Percentiles rank a stretch among this genome's conserved stretches.
Conservation (phyloP, 1,284 basidiomycete genomes). For the Sporisorium sorghi region DNA sequence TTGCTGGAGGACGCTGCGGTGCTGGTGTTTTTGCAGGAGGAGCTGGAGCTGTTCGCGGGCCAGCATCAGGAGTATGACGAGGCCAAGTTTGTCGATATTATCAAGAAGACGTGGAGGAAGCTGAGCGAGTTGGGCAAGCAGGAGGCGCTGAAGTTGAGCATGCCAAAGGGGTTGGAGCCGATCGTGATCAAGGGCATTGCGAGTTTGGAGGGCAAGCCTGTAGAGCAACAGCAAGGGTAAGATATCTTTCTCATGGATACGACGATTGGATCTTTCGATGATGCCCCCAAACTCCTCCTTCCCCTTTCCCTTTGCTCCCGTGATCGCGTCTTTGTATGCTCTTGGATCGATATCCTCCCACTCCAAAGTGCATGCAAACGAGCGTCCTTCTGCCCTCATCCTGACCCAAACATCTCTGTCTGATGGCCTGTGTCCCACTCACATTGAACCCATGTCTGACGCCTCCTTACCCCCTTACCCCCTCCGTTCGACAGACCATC, state of each 20-base stretch:
- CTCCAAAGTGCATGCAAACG: slow-evolving; percentile 40
- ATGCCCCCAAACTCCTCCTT: slow-evolving; percentile 6
- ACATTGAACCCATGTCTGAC: background rate
- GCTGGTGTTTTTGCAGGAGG: slow-evolving; percentile 62
- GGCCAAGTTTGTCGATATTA: slow-evolving; percentile 64
- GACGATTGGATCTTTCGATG: too few species aligned
- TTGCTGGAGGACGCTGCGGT: slow-evolving; percentile 66
- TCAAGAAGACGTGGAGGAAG: slow-evolving; percentile 66
- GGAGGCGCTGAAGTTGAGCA: slow-evolving; percentile 63
- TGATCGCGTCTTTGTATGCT: slow-evolving; percentile 15
- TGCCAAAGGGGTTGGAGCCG: slow-evolving; percentile 54
- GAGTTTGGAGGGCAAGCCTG: slow-evolving; percentile 33
- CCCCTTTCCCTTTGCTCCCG: background rate
- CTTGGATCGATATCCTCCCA: slow-evolving; percentile 23
- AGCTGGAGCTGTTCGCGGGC: slow-evolving; percentile 56
- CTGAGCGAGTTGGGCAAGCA: slow-evolving; percentile 55
- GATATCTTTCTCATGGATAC: slow-evolving; percentile 1
- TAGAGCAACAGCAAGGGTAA: slow-evolving; percentile 41
- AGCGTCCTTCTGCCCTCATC: background rate
- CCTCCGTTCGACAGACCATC: background rate
- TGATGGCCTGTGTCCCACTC: background rate
- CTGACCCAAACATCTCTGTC: background rate
- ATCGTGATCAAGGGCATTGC: slow-evolving; percentile 49
- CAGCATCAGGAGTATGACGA: slow-evolving; percentile 56
- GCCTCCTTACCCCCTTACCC: background rate